Evolutionary conservation across 768 basidiomycete genomes (phyloP), one percentile per base, ranked within the genome.

Genomic region (Trametes elegans): DNA sequence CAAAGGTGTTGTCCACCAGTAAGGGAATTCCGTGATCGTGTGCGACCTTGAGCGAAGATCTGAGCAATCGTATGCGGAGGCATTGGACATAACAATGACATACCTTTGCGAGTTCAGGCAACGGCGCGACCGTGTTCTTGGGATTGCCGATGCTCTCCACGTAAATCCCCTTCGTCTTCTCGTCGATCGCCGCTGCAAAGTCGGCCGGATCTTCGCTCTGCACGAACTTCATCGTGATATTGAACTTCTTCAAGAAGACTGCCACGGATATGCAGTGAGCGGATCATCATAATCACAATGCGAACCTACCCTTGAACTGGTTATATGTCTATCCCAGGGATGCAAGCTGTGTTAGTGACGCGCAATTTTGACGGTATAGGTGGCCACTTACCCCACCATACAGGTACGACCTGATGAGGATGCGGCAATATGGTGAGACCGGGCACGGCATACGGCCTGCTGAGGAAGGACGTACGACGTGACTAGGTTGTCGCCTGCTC

Each of bases 61-160:
- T 28, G n/a, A 32, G 29, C 6, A 26, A n/a, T 19, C 11, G 34
- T 14, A 35, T 35, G 5, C 38, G 14, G 10, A 19, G 18, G 13
- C 4, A 35, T 19, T 27, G 29, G 21, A 16, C n/a, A n/a, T 9
- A 8, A 16, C 4, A 4, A 43, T 7, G 16, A 40, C 51, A 26
- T 55, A 84, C 85, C 75, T 87, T 83, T 24, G 88, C 83, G 36
- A 93, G 72, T 23, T 79, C 85, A 4, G 85, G 78, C 16, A 92
- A 77, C 35, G 84, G 81, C 16, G 76, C 76, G 53, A 93, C 76
- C 41, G 77, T 74, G 63, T 83, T 89, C 63, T 84, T 85, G 0
- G 90, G 89, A 66, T 92, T 92, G n/a, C 84, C 85, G 43, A 93
- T 89, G 51, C 75, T 83, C 72, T 92, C 90, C 4, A 90, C 76